phyloP scores from a whole-genome alignment of 2,329 filamentous ascomycete species.

The Xylariales sp. region DNA sequence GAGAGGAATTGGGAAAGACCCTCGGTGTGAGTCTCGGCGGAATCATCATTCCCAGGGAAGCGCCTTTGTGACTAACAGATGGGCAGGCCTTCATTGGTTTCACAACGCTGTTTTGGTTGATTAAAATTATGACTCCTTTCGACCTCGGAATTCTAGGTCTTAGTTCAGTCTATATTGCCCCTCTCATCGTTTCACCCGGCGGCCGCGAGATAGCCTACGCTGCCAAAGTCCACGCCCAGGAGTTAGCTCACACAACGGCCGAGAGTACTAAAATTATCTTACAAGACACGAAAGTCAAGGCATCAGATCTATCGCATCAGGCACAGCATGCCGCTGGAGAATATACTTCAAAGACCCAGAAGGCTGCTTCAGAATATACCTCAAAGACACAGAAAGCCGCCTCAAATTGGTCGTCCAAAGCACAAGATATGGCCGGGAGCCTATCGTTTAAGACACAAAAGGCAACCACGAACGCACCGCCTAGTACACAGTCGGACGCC shows the following conservation, averaged over 20 bases:
- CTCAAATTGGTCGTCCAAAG: not conserved
- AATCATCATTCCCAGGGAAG: not conserved
- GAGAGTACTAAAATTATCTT: constrained; percentile 1
- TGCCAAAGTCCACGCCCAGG: constrained; percentile 9
- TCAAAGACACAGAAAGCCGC: not conserved
- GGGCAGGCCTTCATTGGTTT: constrained; percentile 17
- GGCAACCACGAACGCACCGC: too few relatives aligned
- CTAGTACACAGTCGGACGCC: not conserved
- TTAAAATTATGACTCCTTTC: constrained; percentile 24
- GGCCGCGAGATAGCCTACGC: constrained; percentile 11
- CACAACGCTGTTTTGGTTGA: constrained; percentile 25
- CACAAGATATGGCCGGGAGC: not conserved
- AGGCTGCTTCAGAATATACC: not conserved
- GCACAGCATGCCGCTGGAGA: constrained; percentile 5
- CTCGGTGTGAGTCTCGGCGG: constrained; percentile 11
- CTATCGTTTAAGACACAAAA: not conserved
- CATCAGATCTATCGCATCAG: constrained; percentile 4
- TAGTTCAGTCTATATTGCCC: constrained; percentile 14
- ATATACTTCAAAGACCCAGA: constrained; percentile 1
- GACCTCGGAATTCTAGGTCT: constrained; percentile 21
- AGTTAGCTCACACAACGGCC: constrained; percentile 5
- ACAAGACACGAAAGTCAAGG: not conserved
- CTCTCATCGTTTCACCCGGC: constrained; percentile 3
- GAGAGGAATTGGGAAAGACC: constrained; percentile 18
- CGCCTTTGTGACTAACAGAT: not conserved